Evolutionary conservation across 2,329 filamentous ascomycete genomes (phyloP).

Genomic region (Beauveria medogensis): DNA sequence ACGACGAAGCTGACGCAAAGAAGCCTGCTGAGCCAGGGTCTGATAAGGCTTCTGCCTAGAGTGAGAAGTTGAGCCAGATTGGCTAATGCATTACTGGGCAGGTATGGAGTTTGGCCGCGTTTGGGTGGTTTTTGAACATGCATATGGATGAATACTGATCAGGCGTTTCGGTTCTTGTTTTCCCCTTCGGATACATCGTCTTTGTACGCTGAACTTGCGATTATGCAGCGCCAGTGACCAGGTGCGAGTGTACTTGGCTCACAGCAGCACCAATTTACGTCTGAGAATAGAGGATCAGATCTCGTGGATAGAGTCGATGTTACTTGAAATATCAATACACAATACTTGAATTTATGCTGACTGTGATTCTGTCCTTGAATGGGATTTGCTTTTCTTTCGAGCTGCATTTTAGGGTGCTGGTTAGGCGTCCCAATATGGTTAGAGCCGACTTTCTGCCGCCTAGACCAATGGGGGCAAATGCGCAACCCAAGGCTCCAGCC

Average conservation of each 20-base stretch:
- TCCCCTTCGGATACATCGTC: neutral
- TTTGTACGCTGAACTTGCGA: neutral
- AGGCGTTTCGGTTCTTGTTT: neutral
- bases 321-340: neutral
- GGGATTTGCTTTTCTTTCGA: neutral
- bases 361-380: neutral
- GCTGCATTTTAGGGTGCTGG: neutral
- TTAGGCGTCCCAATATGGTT: neutral
- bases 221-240: neutral
- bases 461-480: constrained; percentile 4
- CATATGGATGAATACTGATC: neutral
- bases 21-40: constrained; percentile 11
- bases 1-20: constrained; percentile 62
- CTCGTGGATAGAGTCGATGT: neutral
- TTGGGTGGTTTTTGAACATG: neutral
- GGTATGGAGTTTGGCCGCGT: neutral
- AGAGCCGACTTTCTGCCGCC: constrained; percentile 11
- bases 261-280: neutral
- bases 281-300: neutral
- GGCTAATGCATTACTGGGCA: neutral
- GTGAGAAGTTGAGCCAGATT: neutral
- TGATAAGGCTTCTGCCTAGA: neutral
- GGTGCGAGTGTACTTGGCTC: neutral
- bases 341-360: neutral
- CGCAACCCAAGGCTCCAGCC: constrained; percentile 22